Percentiles rank a stretch among this genome's conserved stretches.
Evolutionary conservation across 2,329 filamentous ascomycete species (phyloP).

Genomic region (Teratosphaeriaceae sp.): DNA sequence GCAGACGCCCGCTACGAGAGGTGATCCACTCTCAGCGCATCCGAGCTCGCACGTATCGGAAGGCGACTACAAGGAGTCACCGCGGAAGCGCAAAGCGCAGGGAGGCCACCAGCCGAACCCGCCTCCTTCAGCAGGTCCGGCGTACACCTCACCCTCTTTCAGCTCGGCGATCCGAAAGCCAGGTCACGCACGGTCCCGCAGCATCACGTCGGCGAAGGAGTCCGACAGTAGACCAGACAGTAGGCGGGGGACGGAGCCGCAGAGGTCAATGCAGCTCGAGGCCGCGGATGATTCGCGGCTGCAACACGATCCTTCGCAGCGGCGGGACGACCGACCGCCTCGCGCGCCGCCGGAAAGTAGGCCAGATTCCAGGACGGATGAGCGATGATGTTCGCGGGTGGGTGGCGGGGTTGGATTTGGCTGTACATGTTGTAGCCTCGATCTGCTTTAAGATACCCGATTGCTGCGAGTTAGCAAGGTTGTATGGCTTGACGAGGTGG

Average conservation of each 20-base stretch:
- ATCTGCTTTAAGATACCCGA: too few species aligned
- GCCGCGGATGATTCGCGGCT: slow-evolving; percentile 6
- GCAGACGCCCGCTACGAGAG: slow-evolving; percentile 61
- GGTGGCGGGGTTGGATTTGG: background rate
- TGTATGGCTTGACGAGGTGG: too few species aligned
- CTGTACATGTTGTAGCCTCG: background rate
- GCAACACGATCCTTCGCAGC: too few species aligned
- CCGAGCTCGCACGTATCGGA: slow-evolving; percentile 43
- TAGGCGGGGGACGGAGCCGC: slow-evolving; percentile 14
- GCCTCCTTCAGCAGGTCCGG: slow-evolving; percentile 44
- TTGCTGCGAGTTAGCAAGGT: too few species aligned
- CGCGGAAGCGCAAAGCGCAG: slow-evolving; percentile 75
- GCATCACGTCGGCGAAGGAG: slow-evolving; percentile 48
- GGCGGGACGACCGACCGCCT: slow-evolving; percentile 3
- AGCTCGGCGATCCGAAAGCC: slow-evolving; percentile 51
- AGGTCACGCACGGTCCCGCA: slow-evolving; percentile 58
- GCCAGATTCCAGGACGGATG: slow-evolving; percentile 3
- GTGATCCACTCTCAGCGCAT: slow-evolving; percentile 43
- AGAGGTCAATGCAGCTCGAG: background rate
- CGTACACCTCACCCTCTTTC: slow-evolving; percentile 44
- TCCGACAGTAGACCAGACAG: slow-evolving; percentile 16
- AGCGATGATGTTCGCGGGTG: background rate
- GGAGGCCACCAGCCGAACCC: slow-evolving; percentile 46
- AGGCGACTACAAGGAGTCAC: slow-evolving; percentile 63
- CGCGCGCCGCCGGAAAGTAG: background rate